A percentile compares a stretch with the other conserved stretches of the same genome.
Evolutionary conservation across 768 basidiomycete genomes (phyloP).

Genomic region (Hygrocybe coccinea): DNA sequence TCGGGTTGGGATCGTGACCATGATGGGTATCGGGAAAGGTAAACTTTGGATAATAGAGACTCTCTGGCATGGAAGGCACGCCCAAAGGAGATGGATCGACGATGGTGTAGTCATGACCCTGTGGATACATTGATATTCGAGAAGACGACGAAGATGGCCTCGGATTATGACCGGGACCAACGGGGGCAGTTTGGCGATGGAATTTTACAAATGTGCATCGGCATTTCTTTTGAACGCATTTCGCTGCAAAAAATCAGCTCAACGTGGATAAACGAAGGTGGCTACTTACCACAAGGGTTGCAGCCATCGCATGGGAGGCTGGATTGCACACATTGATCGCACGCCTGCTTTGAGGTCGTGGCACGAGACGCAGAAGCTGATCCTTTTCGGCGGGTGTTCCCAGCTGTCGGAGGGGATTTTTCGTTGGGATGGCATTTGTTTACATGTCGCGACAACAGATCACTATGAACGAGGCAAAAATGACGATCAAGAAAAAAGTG

Average conservation of each 20-base stretch:
- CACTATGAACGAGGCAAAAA: slow-evolving; percentile 38
- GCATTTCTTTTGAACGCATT: slow-evolving; percentile 66
- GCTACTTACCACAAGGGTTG: slow-evolving; percentile 66
- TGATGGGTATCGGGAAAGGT: slow-evolving; percentile 23
- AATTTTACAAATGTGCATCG: slow-evolving; percentile 80
- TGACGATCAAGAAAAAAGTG: slow-evolving; percentile 3
- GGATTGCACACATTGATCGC: slow-evolving; percentile 77
- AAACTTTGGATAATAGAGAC: slow-evolving; percentile 19
- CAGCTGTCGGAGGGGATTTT: slow-evolving; percentile 44
- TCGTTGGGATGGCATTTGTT: slow-evolving; percentile 85
- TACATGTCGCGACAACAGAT: slow-evolving; percentile 78
- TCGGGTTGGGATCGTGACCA: slow-evolving; percentile 4
- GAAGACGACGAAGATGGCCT: slow-evolving; percentile 24
- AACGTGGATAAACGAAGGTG: slow-evolving; percentile 1
- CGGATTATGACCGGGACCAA: slow-evolving; percentile 62
- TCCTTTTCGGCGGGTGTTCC: slow-evolving; percentile 57
- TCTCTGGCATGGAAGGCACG: slow-evolving; percentile 26
- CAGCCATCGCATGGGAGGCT: slow-evolving; percentile 74
- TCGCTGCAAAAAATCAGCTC: slow-evolving; percentile 41
- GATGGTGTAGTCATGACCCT: slow-evolving; percentile 42
- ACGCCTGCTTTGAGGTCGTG: slow-evolving; percentile 76
- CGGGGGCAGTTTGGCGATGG: slow-evolving; percentile 75
- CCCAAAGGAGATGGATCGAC: slow-evolving; percentile 36
- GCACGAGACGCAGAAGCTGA: slow-evolving; percentile 63
- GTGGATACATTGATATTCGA: slow-evolving; percentile 28